Evolutionary conservation across 805 yeast genomes (phyloP).

Genomic region (Diddensiella caesifluorescens): DNA sequence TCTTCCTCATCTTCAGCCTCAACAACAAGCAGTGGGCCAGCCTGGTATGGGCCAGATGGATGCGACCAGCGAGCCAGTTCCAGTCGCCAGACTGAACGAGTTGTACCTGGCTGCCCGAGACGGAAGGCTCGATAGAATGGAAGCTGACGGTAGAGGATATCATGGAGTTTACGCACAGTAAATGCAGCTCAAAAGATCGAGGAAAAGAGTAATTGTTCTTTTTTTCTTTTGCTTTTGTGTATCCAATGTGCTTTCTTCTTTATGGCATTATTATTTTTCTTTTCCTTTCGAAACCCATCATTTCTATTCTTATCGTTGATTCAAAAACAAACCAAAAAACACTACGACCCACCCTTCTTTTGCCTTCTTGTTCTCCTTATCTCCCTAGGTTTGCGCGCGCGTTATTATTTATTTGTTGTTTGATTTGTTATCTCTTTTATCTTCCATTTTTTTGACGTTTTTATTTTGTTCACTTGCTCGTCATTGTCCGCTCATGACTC

Average conservation of each 20-base stretch:
- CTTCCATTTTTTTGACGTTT: no score
- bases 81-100: conserved; percentile 44
- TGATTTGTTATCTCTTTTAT: no score
- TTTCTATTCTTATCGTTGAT: background rate
- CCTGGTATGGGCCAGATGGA: background rate
- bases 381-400: no score
- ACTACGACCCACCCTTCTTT: no score
- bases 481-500: no score
- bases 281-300: background rate
- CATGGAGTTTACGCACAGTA: conserved; percentile 40
- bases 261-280: conserved; percentile 2
- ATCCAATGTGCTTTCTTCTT: background rate
- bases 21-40: conserved; percentile 8
- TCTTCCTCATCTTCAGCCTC: conserved; percentile 22
- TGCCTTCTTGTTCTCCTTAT: no score
- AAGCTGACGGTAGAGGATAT: conserved; percentile 41
- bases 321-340: background rate
- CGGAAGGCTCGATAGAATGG: conserved; percentile 50
- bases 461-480: no score
- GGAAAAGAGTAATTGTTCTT: background rate
- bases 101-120: conserved; percentile 51
- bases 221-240: conserved; percentile 1
- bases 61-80: conserved; percentile 35
- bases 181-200: no score
- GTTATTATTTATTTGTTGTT: no score